Percentiles rank a stretch among this genome's conserved stretches.
These are phyloP conservation scores for Leishmania lainsoni DNA, from an alignment of 208 protist species.

Conservation along the genomic window DNA sequence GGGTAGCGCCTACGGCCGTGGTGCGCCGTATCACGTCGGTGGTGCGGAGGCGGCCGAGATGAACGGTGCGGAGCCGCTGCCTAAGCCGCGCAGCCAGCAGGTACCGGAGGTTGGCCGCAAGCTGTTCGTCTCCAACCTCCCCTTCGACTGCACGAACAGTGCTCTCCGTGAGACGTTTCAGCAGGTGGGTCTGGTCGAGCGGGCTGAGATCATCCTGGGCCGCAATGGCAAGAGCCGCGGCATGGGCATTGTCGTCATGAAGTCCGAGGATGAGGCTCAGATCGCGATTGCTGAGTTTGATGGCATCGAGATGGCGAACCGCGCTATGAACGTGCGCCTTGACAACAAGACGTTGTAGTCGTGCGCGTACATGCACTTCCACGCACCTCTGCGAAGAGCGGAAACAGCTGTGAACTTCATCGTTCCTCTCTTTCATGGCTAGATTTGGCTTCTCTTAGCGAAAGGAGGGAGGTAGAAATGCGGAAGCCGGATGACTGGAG, in stretches of 20 bases:
- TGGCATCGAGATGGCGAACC: constrained; percentile 82
- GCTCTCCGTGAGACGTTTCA: constrained; percentile 81
- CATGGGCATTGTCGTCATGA: constrained; percentile 83
- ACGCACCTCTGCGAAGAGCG: not conserved
- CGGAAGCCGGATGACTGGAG: not conserved
- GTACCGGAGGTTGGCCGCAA: constrained; percentile 64
- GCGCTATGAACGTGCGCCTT: constrained; percentile 81
- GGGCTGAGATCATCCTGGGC: constrained; percentile 74
- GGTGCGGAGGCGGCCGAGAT: constrained; percentile 20
- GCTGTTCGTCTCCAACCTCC: constrained; percentile 83
- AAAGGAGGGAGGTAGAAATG: no score
- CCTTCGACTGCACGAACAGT: constrained; percentile 76
- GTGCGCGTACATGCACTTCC: not conserved
- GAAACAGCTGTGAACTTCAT: not conserved
- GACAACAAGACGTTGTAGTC: constrained; percentile 57
- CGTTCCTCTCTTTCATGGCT: not conserved
- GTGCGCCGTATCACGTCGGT: constrained; percentile 25
- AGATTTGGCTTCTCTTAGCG: not conserved
- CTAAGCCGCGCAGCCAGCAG: constrained; percentile 84
- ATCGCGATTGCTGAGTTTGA: constrained; percentile 85
- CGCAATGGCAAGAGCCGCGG: constrained; percentile 76
- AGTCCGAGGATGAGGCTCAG: constrained; percentile 61
- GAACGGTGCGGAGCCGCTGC: constrained; percentile 47
- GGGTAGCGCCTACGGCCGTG: constrained; percentile 19
- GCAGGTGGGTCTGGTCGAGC: constrained; percentile 79